phyloP scores from a whole-genome alignment of 1,284 basidiomycete genomes.

The Puccinia brachypodii region DNA sequence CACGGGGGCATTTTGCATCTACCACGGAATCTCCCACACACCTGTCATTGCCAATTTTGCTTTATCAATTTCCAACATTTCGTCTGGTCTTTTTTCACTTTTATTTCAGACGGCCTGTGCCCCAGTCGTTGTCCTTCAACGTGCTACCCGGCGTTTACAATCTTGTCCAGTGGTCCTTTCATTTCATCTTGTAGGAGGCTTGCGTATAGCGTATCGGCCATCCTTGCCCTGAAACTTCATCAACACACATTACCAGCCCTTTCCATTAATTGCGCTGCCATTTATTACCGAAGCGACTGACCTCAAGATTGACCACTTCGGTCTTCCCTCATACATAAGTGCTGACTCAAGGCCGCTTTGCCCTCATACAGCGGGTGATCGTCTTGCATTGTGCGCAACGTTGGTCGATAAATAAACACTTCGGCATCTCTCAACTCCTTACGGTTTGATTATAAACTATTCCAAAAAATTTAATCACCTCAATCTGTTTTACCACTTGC shows the following conservation, averaged over 20 bases:
- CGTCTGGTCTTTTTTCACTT: background rate
- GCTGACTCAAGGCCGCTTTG: no score
- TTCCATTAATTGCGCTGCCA: background rate
- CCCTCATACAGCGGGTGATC: background rate
- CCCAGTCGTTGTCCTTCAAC: slow-evolving; percentile 1
- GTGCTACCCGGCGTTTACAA: background rate
- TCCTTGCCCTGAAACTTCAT: background rate
- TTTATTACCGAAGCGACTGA: slow-evolving; percentile 2
- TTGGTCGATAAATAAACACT: background rate
- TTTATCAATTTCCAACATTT: background rate
- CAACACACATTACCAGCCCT: background rate
- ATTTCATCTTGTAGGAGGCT: background rate
- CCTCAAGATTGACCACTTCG: background rate
- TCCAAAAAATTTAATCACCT: background rate
- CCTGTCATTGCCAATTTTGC: slow-evolving; percentile 6
- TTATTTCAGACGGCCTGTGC: background rate
- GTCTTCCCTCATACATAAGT: no score
- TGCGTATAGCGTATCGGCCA: background rate
- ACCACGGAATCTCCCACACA: slow-evolving; percentile 23
- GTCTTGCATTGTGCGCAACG: background rate
- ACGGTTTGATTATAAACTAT: background rate
- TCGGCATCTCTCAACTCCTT: background rate
- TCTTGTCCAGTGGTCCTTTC: slow-evolving; percentile 2
- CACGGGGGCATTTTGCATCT: slow-evolving; percentile 16
- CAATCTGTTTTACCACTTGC: background rate